These are phyloP conservation scores for Exophiala sp. DNA, from an alignment of 2,329 filamentous ascomycete species.

Conservation along the genomic window DNA sequence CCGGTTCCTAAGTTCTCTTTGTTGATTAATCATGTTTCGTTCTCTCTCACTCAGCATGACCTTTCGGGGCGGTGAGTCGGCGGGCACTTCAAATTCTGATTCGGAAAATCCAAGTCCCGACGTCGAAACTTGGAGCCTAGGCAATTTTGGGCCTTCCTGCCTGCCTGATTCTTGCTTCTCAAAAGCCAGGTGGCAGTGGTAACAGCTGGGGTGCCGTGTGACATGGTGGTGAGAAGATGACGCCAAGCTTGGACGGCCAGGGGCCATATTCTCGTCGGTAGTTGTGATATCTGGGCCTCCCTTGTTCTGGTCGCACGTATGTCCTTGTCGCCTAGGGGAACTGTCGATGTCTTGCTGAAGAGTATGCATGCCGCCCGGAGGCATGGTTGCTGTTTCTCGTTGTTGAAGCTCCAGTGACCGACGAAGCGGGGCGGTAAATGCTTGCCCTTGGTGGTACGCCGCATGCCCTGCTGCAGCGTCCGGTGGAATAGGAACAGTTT, in stretches of 20 bases:
- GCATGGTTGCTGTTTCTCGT: neutral
- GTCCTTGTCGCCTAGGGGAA: conserved; percentile 20
- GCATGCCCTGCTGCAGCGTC: conserved; percentile 18
- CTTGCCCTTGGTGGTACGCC: conserved; percentile 43
- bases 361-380: conserved; percentile 7
- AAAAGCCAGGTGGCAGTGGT: conserved; percentile 23
- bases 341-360: conserved; percentile 22
- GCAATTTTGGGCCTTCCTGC: conserved; percentile 23
- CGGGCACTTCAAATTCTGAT: conserved; percentile 27
- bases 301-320: conserved; percentile 11
- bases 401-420: conserved; percentile 44
- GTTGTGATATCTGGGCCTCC: neutral
- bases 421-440: conserved; percentile 48
- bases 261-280: conserved; percentile 16
- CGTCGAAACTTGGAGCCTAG: conserved; percentile 29
- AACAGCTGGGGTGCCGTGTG: conserved; percentile 23
- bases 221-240: conserved; percentile 23
- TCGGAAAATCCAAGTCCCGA: conserved; percentile 30
- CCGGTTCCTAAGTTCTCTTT: conserved; percentile 25
- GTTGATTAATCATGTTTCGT: conserved; percentile 27
- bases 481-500: conserved; percentile 28
- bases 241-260: conserved; percentile 9
- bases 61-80: conserved; percentile 28
- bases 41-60: conserved; percentile 30
- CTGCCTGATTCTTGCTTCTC: conserved; percentile 5